Evolutionary conservation across 2,329 filamentous ascomycete genomes (phyloP).

Genomic region (Raffaelea ambrosiae): DNA sequence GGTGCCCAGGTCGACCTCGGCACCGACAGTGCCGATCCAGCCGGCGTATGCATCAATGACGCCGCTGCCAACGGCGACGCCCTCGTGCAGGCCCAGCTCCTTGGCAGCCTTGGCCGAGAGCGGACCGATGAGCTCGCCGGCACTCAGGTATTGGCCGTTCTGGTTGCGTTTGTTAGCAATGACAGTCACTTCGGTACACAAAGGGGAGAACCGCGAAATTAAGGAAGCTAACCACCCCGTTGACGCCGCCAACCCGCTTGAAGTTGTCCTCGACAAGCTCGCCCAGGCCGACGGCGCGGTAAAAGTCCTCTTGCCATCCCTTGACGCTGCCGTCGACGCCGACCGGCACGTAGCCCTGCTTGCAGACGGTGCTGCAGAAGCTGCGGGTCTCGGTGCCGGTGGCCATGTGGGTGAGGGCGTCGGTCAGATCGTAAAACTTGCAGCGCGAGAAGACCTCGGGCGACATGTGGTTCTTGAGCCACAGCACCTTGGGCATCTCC

Average conservation of each 20-base stretch:
- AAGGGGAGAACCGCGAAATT: conserved; percentile 16
- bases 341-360: conserved; percentile 94
- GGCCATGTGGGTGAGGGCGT: conserved; percentile 88
- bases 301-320: conserved; percentile 96
- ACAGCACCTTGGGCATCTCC: conserved; percentile 97
- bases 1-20: conserved; percentile 70
- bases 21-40: conserved; percentile 98
- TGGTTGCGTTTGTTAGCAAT: conserved; percentile 27
- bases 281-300: conserved; percentile 74
- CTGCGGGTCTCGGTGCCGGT: conserved; percentile 87
- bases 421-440: conserved; percentile 94
- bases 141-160: conserved; percentile 88
- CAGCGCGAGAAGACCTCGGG: conserved; percentile 80
- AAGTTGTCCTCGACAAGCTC: conserved; percentile 82
- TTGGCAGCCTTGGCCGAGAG: conserved; percentile 74
- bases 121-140: conserved; percentile 81
- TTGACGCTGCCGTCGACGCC: conserved; percentile 95
- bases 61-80: conserved; percentile 88
- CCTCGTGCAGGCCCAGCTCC: conserved; percentile 75
- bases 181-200: not conserved
- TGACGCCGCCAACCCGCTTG: conserved; percentile 85
- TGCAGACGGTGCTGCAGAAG: conserved; percentile 94
- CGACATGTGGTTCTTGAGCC: conserved; percentile 98
- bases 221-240: conserved; percentile 76
- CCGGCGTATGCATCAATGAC: conserved; percentile 98